Percentiles rank a stretch among this genome's conserved stretches.
Evolutionary conservation across 805 yeast species (phyloP).

Genomic region (Monosporozyma servazzii): DNA sequence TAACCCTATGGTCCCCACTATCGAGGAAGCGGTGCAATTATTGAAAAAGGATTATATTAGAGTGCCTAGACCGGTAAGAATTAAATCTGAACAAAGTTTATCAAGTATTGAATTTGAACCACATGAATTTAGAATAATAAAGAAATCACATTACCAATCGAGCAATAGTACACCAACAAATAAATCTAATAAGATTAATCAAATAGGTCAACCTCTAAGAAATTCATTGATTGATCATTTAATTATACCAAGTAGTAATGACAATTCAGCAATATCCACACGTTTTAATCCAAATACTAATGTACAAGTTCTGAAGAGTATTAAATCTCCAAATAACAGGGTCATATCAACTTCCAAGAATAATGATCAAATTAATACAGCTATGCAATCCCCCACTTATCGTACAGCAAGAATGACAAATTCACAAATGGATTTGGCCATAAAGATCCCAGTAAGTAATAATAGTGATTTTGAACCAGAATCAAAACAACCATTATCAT

Average conservation of each 20-base stretch:
- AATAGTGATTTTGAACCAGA: neutral
- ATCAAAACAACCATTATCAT: neutral
- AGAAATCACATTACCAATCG: conserved; percentile 5
- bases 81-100: conserved; percentile 1
- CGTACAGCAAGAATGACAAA: conserved; percentile 2
- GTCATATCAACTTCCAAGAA: neutral
- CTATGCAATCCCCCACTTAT: neutral
- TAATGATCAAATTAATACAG: too few species aligned
- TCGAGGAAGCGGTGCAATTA: conserved; percentile 17
- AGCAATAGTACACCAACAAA: neutral
- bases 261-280: neutral
- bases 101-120: conserved; percentile 8
- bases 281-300: neutral
- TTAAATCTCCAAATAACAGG: neutral
- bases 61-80: neutral
- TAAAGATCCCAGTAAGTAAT: neutral
- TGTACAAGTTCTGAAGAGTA: neutral
- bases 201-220: neutral
- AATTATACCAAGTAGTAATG: neutral
- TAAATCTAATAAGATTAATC: neutral
- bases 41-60: conserved; percentile 10
- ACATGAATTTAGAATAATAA: conserved; percentile 11
- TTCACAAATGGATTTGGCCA: conserved; percentile 2
- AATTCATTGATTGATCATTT: neutral
- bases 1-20: conserved; percentile 4